Evolutionary conservation across 208 protist species (phyloP), one percentile per base, ranked within the genome.

Genomic region (Trypanosoma melophagium): DNA sequence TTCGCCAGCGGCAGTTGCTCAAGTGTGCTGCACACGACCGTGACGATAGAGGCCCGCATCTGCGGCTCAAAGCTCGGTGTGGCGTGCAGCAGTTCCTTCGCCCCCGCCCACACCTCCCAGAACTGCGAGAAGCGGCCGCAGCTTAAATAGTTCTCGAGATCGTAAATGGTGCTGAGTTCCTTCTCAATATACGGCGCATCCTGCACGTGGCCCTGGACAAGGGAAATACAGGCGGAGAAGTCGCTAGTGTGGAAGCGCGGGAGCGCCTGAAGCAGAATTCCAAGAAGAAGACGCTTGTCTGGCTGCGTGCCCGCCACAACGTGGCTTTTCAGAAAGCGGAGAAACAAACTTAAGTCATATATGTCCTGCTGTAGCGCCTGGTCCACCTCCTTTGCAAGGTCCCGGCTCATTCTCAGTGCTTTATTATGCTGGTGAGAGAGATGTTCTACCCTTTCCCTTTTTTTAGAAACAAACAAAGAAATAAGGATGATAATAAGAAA

Each of bases 121-220:
- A 95, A 95, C 67, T 78, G 71, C 7, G 77, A 74, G 59, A 95
- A 95, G 56, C 83, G 61, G 22, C 90, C 86, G 57, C 87, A 89
- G 74, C 80, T 90, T 58, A 95, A 81, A 19, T 90, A 81, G 67
- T 95, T 95, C 76, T 95, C 90, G n/a, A 92, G 78, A 51, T 89
- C 90, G 69, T 95, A 95, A 60, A 95, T 90, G 65, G 77, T 79
- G 60, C 77, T 78, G 1, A 95, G 64, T 66, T 93, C 87, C 76
- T 90, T 87, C 74, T 90, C 83, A 45, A 93, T 82, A 60, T 73
- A 83, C 25, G 76, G 35, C 10, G 82, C 80, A 63, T 92, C 85
- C 79, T 95, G 90, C 64, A 92, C 86, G 68, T 93, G 81, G 59
- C 79, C 81, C 38, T 82, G 74, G 31, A 95, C 83, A 50, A 95